Conservation (phyloP, 2,329 filamentous ascomycete species). For the Amphichorda felina region DNA sequence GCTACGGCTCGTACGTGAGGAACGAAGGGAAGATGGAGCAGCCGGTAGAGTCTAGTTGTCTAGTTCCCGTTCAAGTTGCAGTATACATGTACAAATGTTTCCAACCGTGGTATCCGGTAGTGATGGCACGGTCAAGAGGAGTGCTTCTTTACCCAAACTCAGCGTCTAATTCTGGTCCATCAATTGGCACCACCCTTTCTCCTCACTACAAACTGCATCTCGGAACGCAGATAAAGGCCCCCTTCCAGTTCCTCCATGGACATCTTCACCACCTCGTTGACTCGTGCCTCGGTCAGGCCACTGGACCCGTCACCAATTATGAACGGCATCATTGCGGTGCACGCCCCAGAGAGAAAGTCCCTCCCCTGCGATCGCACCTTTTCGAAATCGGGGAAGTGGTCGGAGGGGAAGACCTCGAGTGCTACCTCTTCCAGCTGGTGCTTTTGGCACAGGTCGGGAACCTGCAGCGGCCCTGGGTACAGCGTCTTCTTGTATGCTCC, state of each 20-base stretch:
- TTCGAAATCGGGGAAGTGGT: background rate
- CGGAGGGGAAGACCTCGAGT: background rate
- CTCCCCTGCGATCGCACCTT: background rate
- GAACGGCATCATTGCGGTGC: background rate
- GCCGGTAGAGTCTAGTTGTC: too few relatives aligned
- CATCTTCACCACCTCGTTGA: background rate
- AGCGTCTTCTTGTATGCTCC: slow-evolving; percentile 1
- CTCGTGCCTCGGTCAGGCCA: background rate
- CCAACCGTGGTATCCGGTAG: too few relatives aligned
- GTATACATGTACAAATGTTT: too few relatives aligned
- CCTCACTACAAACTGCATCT: slow-evolving; percentile 1
- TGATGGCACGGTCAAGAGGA: too few relatives aligned
- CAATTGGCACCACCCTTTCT: too few relatives aligned
- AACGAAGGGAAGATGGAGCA: background rate
- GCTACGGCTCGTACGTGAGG: background rate
- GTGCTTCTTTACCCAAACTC: too few relatives aligned
- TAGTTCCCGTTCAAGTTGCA: too few relatives aligned
- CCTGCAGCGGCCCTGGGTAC: background rate
- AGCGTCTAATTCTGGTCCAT: too few relatives aligned
- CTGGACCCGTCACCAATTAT: background rate
- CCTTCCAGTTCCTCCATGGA: slow-evolving; percentile 1
- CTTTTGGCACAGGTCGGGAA: background rate
- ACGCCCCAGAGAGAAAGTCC: background rate
- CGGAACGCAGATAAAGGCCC: background rate
- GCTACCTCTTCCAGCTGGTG: background rate